A percentile compares a stretch with the other conserved stretches of the same genome.
phyloP scores from a whole-genome alignment of 2,329 filamentous ascomycete species.

The Madurella fahalii region DNA sequence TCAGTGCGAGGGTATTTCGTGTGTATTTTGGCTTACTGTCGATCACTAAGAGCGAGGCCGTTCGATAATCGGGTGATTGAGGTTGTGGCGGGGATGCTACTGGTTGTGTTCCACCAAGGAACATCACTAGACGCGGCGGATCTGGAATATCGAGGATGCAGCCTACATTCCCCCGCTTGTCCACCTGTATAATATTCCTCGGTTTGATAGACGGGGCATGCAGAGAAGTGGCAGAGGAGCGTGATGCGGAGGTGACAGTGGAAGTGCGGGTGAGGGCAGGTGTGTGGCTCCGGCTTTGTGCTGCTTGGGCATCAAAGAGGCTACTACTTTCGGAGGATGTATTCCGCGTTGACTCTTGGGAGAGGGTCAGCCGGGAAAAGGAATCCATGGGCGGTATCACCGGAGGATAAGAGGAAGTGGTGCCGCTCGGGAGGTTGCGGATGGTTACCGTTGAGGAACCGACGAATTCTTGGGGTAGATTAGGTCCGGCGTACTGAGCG shows the following conservation, averaged over 20 bases:
- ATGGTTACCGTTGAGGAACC: background rate
- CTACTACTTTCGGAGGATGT: background rate
- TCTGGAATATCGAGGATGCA: constrained; percentile 12
- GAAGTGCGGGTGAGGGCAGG: background rate
- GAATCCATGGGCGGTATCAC: background rate
- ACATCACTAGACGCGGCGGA: constrained; percentile 8
- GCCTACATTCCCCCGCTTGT: constrained; percentile 6
- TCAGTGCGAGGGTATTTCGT: too few relatives aligned
- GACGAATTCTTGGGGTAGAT: constrained; percentile 5
- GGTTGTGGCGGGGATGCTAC: background rate
- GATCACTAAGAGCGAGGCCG: constrained; percentile 1
- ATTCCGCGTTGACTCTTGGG: background rate
- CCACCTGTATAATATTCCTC: constrained; percentile 7
- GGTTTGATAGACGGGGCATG: background rate
- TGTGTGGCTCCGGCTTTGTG: background rate
- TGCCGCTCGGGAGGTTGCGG: background rate
- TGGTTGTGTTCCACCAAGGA: background rate
- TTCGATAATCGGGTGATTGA: background rate
- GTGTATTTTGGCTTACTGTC: constrained; percentile 7
- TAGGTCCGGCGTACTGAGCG: background rate
- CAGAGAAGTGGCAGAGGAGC: background rate
- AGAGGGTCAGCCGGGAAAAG: constrained; percentile 5
- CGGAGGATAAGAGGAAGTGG: background rate
- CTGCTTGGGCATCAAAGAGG: background rate
- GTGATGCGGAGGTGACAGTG: constrained; percentile 3